Percentiles rank a stretch among this genome's conserved stretches.
Conservation (phyloP, 805 yeast species). For the Yarrowia phangngaensis region DNA sequence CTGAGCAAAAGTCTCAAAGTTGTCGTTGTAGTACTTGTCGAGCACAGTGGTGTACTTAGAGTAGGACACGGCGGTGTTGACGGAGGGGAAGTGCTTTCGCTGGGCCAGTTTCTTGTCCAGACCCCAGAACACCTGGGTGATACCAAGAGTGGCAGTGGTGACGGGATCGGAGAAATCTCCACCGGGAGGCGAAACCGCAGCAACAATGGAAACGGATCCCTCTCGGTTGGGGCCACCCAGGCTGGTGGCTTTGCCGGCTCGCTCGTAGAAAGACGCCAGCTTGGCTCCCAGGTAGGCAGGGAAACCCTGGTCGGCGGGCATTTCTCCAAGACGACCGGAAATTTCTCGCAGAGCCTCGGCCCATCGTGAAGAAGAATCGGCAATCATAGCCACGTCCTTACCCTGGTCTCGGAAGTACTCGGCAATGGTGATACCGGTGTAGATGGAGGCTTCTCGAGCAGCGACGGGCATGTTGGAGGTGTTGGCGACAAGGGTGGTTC, state of each 20-base stretch:
- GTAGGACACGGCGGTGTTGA: slow-evolving; percentile 92
- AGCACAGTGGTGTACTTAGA: slow-evolving; percentile 91
- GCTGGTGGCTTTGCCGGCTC: slow-evolving; percentile 96
- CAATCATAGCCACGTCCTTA: slow-evolving; percentile 98
- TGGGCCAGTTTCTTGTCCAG: slow-evolving; percentile 98
- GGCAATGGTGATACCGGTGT: slow-evolving; percentile 97
- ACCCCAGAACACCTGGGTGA: slow-evolving; percentile 99
- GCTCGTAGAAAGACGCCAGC: slow-evolving; percentile 97
- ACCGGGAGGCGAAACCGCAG: slow-evolving; percentile 99
- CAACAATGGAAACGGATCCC: slow-evolving; percentile 99
- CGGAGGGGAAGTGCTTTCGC: slow-evolving; percentile 99
- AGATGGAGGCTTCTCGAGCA: slow-evolving; percentile 98
- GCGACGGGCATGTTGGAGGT: slow-evolving; percentile 99
- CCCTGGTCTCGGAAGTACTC: slow-evolving; percentile 99
- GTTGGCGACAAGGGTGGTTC: slow-evolving; percentile 97
- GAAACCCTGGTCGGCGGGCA: slow-evolving; percentile 99
- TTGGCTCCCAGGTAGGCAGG: slow-evolving; percentile 99
- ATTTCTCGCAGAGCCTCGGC: slow-evolving; percentile 99
- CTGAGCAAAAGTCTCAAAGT: slow-evolving; percentile 86
- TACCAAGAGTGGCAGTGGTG: slow-evolving; percentile 96
- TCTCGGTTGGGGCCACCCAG: slow-evolving; percentile 94
- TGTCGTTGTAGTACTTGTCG: slow-evolving; percentile 75
- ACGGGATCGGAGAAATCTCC: slow-evolving; percentile 99
- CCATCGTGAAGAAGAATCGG: slow-evolving; percentile 99
- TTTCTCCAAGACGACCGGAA: slow-evolving; percentile 99